Conservation (phyloP, 78 protist genomes). For the Parvularia atlantis region DNA sequence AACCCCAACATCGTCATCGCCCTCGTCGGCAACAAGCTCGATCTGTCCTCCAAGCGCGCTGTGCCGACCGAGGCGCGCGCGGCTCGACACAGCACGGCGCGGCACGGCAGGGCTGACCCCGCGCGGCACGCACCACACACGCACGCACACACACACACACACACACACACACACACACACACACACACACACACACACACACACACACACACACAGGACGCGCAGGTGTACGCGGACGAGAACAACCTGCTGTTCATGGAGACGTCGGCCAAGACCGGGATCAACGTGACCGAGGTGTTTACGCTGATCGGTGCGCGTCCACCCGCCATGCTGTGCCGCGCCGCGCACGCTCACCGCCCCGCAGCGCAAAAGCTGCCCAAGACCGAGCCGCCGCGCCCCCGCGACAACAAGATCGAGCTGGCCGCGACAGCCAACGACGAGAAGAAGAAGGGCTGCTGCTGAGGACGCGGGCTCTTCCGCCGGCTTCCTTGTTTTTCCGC, state of each 20-base stretch:
- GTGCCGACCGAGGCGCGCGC: constrained; percentile 40
- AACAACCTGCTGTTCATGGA: constrained; percentile 80
- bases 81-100: too few relatives aligned
- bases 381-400: background rate
- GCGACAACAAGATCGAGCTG: background rate
- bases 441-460: background rate
- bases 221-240: constrained; percentile 64
- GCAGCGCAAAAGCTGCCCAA: background rate
- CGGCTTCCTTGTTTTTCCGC: too few relatives aligned
- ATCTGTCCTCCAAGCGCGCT: constrained; percentile 66
- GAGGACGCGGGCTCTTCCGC: too few relatives aligned
- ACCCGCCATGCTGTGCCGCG: background rate
- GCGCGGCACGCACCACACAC: too few relatives aligned
- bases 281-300: constrained; percentile 84
- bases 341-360: background rate
- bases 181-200: too few relatives aligned
- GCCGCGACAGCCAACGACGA: background rate
- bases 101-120: too few relatives aligned
- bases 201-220: too few relatives aligned
- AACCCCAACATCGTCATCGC: constrained; percentile 86
- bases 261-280: constrained; percentile 83
- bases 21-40: constrained; percentile 95
- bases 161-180: too few relatives aligned
- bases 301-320: constrained; percentile 52
- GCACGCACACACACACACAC: too few relatives aligned